Evolutionary conservation across 192 early-diverging fungal genomes (phyloP).

Genomic region (Chytriomyces confervae): DNA sequence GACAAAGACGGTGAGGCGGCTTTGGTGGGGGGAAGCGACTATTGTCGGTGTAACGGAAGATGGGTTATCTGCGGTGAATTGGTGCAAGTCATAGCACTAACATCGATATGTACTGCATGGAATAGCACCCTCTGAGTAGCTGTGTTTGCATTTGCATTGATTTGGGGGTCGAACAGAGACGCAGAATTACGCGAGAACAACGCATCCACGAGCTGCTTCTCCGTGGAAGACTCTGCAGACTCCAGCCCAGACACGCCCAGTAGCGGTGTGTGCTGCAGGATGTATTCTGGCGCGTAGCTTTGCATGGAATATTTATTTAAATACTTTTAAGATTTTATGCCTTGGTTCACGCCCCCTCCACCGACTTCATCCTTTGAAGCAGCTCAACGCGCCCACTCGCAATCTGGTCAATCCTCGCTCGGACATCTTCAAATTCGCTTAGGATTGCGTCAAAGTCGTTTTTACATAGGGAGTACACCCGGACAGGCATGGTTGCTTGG

Average conservation of each 20-base stretch:
- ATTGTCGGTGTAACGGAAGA: neutral
- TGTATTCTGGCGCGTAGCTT: constrained; percentile 49
- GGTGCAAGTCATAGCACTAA: no score
- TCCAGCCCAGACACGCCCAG: constrained; percentile 47
- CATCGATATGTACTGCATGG: no score
- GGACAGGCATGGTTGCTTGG: neutral
- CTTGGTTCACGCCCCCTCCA: neutral
- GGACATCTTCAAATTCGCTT: neutral
- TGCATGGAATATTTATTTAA: constrained; percentile 36
- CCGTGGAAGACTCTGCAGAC: constrained; percentile 4
- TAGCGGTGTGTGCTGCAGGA: constrained; percentile 56
- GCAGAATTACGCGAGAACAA: constrained; percentile 49
- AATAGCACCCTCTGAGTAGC: no score
- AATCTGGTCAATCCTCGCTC: neutral
- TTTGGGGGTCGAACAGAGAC: constrained; percentile 40
- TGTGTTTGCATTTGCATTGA: neutral
- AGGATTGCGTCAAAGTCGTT: neutral
- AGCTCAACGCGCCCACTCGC: neutral
- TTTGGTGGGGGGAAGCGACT: neutral
- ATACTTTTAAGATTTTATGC: neutral
- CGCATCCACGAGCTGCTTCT: constrained; percentile 33
- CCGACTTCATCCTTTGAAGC: neutral
- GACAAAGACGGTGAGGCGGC: constrained; percentile 58
- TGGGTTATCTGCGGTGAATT: no score
- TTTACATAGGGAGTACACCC: neutral